These are phyloP conservation scores for Candida pseudoglaebosa DNA, from an alignment of 805 yeast species.

Conservation along the genomic window DNA sequence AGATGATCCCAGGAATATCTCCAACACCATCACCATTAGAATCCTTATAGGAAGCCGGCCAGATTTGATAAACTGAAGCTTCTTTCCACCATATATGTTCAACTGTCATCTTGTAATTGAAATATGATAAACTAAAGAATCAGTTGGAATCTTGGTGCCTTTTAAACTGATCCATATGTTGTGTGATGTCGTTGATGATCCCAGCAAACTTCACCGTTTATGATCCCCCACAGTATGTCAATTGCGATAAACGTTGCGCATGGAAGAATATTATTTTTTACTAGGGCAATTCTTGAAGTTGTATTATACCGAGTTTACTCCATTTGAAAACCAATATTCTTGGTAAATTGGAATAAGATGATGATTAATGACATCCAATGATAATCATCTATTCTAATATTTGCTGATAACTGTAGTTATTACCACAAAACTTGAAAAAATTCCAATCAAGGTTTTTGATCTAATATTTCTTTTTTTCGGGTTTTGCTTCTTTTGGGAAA, in stretches of 20 bases:
- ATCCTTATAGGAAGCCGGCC: conserved; percentile 60
- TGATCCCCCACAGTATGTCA: neutral
- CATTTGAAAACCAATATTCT: neutral
- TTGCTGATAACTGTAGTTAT: too few relatives aligned
- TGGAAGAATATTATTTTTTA: neutral
- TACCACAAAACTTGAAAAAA: too few relatives aligned
- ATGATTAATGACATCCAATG: too few relatives aligned
- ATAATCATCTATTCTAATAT: too few relatives aligned
- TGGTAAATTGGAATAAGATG: too few relatives aligned
- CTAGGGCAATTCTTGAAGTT: neutral
- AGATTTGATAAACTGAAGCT: conserved; percentile 54
- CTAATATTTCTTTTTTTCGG: too few relatives aligned
- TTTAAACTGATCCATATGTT: too few relatives aligned
- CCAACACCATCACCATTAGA: conserved; percentile 59
- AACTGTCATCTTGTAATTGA: conserved; percentile 3
- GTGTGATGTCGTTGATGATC: too few relatives aligned
- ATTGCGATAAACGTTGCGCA: neutral
- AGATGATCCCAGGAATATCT: conserved; percentile 51
- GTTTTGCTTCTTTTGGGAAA: too few relatives aligned
- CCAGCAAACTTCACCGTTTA: neutral
- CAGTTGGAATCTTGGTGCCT: neutral
- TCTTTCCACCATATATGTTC: conserved; percentile 51
- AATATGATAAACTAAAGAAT: neutral
- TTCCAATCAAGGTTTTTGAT: too few relatives aligned
- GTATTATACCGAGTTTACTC: neutral